Evolutionary conservation across 2,329 filamentous ascomycete genomes (phyloP), one percentile per base, ranked within the genome.

Genomic region (Stachybotrys elegans): DNA sequence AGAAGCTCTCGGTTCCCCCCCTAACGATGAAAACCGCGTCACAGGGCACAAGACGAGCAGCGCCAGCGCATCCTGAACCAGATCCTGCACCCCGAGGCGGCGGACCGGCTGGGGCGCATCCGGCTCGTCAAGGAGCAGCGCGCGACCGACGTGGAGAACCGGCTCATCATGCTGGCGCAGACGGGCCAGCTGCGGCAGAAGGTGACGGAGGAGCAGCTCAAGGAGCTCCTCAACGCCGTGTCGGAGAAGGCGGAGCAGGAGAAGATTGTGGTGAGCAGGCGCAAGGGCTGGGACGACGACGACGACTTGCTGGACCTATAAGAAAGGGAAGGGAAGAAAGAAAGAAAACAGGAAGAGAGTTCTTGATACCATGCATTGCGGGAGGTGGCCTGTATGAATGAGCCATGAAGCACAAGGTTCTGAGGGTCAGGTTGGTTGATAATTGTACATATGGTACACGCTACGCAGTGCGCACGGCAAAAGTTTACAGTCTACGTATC

Each of bases 41-140:
- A 44, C 53, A 76, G 68, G 52, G 64, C 71, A 59, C 69, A 79
- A 54, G 76, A 79, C 51, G 87, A 92, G 63, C 84, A 85, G 31
- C 86, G 89, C 47, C 73, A 82, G 57, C 76, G 80, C 47, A 86
- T 96, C 56, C 83, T 98, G 50, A 80, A 79, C 56, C 93, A 97
- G 68, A 97, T 98, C 72, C 88, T 98, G 49, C 84, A 91, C 58
- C 93, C 93, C 53, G 89, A 92, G 60, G 93, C 93, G 16, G 87
- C 89, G 48, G 93, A 98, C 70, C 87, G 93, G 13, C 79, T 98
- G 1, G 89, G 88, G 45, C 88, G 93, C 53, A 97, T 98, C 70
- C 86, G 92, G 25, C 83, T 98, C 48, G 93, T 98, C 61, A 97
- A 97, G 70, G 89, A 91, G 63, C 84, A 85, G 56, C 88, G 93